Evolutionary conservation across 768 basidiomycete species (phyloP), one percentile per base, ranked within the genome.

Genomic region (Podaxis pistillaris): DNA sequence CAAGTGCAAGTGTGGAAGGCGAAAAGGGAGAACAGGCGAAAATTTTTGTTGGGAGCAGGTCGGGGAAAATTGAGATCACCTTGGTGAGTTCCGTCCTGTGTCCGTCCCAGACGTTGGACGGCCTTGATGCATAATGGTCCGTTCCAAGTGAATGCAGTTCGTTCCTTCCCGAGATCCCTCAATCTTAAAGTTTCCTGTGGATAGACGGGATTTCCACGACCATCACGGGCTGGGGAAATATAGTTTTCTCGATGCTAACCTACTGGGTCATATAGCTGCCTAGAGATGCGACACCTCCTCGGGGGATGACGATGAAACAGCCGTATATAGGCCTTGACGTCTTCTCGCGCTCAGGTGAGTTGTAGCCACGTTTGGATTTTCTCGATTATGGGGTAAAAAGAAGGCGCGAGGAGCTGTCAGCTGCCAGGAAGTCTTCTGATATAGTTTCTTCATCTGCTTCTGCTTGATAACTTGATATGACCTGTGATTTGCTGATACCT

Each of bases 311-410:
- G 52, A 63, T 68, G 57, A 67, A 63, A n/a, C 68, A 69, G 53
- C 79, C 79, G 22, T 75, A 73, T 6, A 71, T 80, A 49, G 75
- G 75, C 24, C 70, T 81, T 11, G 74, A 80, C 56, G 72, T 75
- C 12, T 60, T 67, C 54, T 75, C 75, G 38, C 71, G 72, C 33
- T 68, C 70, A 63, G 80, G 79, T 77, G 58, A 46, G 69, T 33
- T 52, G 58, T 38, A 26, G 36, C 22, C 19, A 51, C 33, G 26
- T 40, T 30, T 53, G 22, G 5, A 17, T 26, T 24, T 26, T 52
- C 22, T 36, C 15, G 19, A 47, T 19, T 13, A 50, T 63, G 52
- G 37, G 52, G 38, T 12, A 38, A 28, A 54, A 24, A 53, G 52
- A 53, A 60, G 40, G 4, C 37, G 46, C 22, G 36, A 24, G 26